Evolutionary conservation across 1,284 basidiomycete genomes (phyloP), one percentile per base, ranked within the genome.

Genomic region (Leccinum brunneo-olivaceum): DNA sequence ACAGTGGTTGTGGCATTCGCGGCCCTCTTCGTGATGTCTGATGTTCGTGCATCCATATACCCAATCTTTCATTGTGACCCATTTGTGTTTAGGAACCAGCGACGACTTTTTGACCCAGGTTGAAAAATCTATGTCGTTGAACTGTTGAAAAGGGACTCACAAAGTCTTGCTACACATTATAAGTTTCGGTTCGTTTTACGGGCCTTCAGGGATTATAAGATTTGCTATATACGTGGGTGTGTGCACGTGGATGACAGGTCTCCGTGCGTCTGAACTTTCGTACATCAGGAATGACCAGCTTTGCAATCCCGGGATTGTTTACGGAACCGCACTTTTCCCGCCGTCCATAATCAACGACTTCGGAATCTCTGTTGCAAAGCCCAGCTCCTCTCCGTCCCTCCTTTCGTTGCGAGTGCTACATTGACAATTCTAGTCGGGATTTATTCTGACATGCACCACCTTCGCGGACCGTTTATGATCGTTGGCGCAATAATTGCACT

Each of bases 281-380:
- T 30, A 6, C 10, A 12, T n/a, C n/a, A n/a, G n/a, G n/a, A n/a
- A n/a, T n/a, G n/a, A n/a, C n/a, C n/a, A n/a, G n/a, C n/a, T n/a
- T n/a, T n/a, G n/a, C n/a, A n/a, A n/a, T n/a, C n/a, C n/a, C n/a
- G n/a, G n/a, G n/a, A n/a, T n/a, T 5, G 62, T 73, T 23, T 80
- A 80, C 52, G 71, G 73, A 12, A 70, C 80, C 47, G 68, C 77
- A 8, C 65, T 81, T 19, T 81, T 81, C 52, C 64, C 67, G 0
- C 77, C 76, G 1, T 76, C 70, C 1, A 77, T 79, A 49, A 71
- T 79, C 41, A 58, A 64, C n/a, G 61, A 69, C 29, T 64, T 79
- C 6, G 77, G 78, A 6, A 82, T 69, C 63, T 66, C 70, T 7
- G 71, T 76, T 24, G 68, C 75, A 58, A 65, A 29, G 77, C 79